Base-by-base conservation (phyloP, 306 rosid genomes). In the Luffa acutangula region DNA sequence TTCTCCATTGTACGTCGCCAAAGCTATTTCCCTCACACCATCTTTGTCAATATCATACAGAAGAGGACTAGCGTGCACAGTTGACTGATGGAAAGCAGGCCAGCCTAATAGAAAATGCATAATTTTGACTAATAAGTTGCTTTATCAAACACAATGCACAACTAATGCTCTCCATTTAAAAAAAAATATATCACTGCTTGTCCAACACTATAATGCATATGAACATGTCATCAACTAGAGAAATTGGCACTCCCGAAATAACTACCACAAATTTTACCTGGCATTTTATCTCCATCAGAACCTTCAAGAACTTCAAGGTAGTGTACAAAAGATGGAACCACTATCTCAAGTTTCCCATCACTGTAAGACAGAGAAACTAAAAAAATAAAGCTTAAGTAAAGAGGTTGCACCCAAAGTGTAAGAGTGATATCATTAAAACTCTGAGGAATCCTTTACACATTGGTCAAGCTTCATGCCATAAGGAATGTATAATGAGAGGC, bases 61-160 rank as follows among this genome's bases (percentile, higher is more conserved):
- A 70, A 96, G 89, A 65, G 99, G 99, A 87, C 97, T 91, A 77
- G 98, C 81, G 83, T 96, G 99, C 88, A 91, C 99, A 42, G 98
- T 96, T 53, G 98, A 93, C 91, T 96, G 99, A 81, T 96, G 99
- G 84, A 93, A 93, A 87, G 99, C 98, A 83, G 99, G 99, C 99
- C 99, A 96, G 52, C 99, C 99, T 96, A 78, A 85, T 20, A 80
- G 85, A 83, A 88, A 37, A 82, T 78, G 62, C 76, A 51, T 83
- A 85, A 39, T 34, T 54, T 75, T 0, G 56, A 49, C 42, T 21
- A 25, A 31, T 49, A 20, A 43, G 36, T 53, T 75, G 31, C 36
- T 53, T 69, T 42, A 46, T 69, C 15, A 69, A 42, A n/a, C 34
- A 42, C 33, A 14, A 8, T 34, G n/a, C 59, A 75, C 64, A 74